phyloP scores from a whole-genome alignment of 768 basidiomycete genomes.

The Astraeus odoratus region DNA sequence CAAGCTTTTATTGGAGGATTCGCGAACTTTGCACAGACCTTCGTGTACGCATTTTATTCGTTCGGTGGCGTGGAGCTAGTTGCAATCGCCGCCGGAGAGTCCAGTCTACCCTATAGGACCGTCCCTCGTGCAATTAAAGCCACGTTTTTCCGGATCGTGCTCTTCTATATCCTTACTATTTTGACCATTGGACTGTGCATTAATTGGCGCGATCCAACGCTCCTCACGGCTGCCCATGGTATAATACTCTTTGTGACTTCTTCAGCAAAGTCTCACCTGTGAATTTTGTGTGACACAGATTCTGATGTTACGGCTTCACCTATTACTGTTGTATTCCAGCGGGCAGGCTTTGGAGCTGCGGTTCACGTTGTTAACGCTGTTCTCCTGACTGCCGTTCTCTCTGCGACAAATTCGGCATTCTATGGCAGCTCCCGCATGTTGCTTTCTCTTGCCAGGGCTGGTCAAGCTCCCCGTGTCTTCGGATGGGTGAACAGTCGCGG shows the following conservation, averaged over 20 bases:
- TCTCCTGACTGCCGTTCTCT: constrained; percentile 57
- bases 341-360: constrained; percentile 55
- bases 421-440: constrained; percentile 61
- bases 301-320: constrained; percentile 52
- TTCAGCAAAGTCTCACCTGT: not conserved
- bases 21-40: constrained; percentile 45
- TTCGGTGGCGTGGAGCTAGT: constrained; percentile 67
- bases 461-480: constrained; percentile 60
- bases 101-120: constrained; percentile 52
- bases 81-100: constrained; percentile 67
- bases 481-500: constrained; percentile 58
- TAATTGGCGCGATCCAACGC: constrained; percentile 49
- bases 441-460: constrained; percentile 52
- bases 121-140: constrained; percentile 62
- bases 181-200: constrained; percentile 62
- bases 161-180: constrained; percentile 61
- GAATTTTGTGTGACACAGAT: constrained; percentile 20
- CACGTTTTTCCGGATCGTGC: constrained; percentile 57
- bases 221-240: constrained; percentile 42
- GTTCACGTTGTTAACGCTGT: constrained; percentile 62
- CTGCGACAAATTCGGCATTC: constrained; percentile 60
- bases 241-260: constrained; percentile 11
- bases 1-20: constrained; percentile 53
- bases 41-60: constrained; percentile 67
- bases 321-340: constrained; percentile 55